Base-by-base conservation (phyloP, 208 protist genomes). In the Leishmania mexicana region DNA sequence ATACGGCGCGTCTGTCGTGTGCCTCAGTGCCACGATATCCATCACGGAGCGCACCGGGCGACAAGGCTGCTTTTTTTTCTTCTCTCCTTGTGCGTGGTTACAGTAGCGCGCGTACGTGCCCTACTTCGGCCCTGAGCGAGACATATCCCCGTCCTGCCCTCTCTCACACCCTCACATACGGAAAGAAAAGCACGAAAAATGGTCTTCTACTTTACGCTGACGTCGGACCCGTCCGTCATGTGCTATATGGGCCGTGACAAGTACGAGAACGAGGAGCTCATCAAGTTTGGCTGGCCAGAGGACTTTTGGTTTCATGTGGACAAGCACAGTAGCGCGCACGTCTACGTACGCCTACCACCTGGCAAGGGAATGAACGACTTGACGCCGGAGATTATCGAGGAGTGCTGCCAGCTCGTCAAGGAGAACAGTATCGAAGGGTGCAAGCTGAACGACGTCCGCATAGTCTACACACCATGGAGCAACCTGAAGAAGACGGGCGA, bases 241-340 rank as follows among this genome's bases (percentile, higher is more conserved):
- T 94, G 98, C 80, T 99, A 99, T 93, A 99, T 99, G 98, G 99
- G 99, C 47, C 89, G 91, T 47, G 99, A 99, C 90, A 99, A 99
- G 89, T 98, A 96, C 86, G 99, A 99, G 78, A 99, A 99, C 84
- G 99, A 99, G 88, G 95, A 99, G 74, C 87, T 99, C 17, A 99
- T 99, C 84, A 94, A 94, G 76, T 98, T 96, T 74, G 98, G 97
- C 19, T 99, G 95, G 94, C 97, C 98, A 6, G 98, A 99, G 75
- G 99, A 99, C 85, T 88, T 99, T 38, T 99, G 99, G 98, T 99
- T 99, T 81, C 99, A 99, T 90, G 99, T 99, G 11, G 98, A 99
- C 87, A 95, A 96, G 62, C 93, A 99, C 74, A 97, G 94, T 78
- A 98, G 94, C 85, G 99, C 99, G 0, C 99, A 99, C 89, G 96